Evolutionary conservation across 2,329 filamentous ascomycete species (phyloP).

Genomic region (Phaeosphaeria sp.): DNA sequence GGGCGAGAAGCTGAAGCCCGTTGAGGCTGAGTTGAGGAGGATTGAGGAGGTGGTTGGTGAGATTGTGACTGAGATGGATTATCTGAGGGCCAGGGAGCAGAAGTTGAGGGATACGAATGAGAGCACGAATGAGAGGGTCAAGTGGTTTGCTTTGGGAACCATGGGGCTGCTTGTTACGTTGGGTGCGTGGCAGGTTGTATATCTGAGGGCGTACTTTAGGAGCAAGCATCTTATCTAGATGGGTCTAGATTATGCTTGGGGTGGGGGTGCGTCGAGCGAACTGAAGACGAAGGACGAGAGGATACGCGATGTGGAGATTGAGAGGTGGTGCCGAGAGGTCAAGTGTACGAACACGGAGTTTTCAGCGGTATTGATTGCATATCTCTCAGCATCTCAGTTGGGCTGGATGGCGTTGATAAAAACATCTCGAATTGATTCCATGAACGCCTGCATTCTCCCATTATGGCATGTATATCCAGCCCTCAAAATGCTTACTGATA

Average conservation of each 20-base stretch:
- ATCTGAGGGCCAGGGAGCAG: slow-evolving; percentile 87
- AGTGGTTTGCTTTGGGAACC: slow-evolving; percentile 96
- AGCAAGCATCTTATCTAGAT: slow-evolving; percentile 60
- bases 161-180: slow-evolving; percentile 89
- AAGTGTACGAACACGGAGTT: background rate
- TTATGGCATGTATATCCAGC: background rate
- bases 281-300: background rate
- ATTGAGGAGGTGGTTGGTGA: slow-evolving; percentile 91
- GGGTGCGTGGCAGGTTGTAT: slow-evolving; percentile 97
- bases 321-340: background rate
- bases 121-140: slow-evolving; percentile 98
- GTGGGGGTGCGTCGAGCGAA: background rate
- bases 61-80: slow-evolving; percentile 95
- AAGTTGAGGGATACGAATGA: slow-evolving; percentile 98
- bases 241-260: background rate
- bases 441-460: background rate
- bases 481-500: background rate
- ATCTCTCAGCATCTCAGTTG: background rate
- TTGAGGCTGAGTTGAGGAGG: slow-evolving; percentile 91
- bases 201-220: slow-evolving; percentile 92
- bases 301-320: background rate
- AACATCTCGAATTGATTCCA: slow-evolving; percentile 7
- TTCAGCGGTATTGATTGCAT: background rate
- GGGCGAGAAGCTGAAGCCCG: slow-evolving; percentile 95
- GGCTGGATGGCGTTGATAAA: slow-evolving; percentile 3